Evolutionary conservation across 2,329 filamentous ascomycete genomes (phyloP), one percentile per base, ranked within the genome.

Genomic region (Arthrobotrys megalospora): DNA sequence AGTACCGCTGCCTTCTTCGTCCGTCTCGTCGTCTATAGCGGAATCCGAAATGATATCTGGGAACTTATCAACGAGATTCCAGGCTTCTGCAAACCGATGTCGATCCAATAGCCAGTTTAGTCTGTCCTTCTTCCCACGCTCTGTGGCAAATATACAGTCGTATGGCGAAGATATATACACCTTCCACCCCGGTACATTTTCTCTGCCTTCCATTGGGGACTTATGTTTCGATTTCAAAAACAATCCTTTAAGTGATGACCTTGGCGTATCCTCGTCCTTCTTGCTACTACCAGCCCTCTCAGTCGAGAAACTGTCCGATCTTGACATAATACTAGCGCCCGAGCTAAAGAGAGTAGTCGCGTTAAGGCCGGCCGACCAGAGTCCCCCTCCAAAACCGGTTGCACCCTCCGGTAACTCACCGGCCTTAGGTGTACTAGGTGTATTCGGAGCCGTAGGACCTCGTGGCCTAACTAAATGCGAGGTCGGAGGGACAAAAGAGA

Each of bases 81-180:
- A 99, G 1, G 94, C 94, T 81, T 93, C 89, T 82, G 93, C 89
- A 82, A 95, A 97, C 79, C 91, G 90, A 65, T 92, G 89, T 79
- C 91, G 93, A 75, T 95, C 92, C 32, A 97, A 83, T 12, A 98
- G 87, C 95, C 95, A 99, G 6, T 88, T 86, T 21, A 98, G 86
- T 82, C 97, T 94, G 84, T 99, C 96, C 2, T 90, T 87, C 14
- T 97, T 87, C 82, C 97, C 94, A 81, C 96, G 88, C 83, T 94
- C 94, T 1, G 96, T 93, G 0, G 93, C 93, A 68, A 97, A 86
- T n/a, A 98, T 91, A 82, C 94, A 98, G 84, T 99, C 96, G 83
- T 96, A 99, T 0, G 96, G 96, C 81, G 94, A 97, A 82, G 97
- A 94, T 47, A 99, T 93, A 83, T 97, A 97, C 14, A 99, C 92